Conservation (phyloP, 2,329 filamentous ascomycete genomes). For the Arthrobotrys pseudoclavata region DNA sequence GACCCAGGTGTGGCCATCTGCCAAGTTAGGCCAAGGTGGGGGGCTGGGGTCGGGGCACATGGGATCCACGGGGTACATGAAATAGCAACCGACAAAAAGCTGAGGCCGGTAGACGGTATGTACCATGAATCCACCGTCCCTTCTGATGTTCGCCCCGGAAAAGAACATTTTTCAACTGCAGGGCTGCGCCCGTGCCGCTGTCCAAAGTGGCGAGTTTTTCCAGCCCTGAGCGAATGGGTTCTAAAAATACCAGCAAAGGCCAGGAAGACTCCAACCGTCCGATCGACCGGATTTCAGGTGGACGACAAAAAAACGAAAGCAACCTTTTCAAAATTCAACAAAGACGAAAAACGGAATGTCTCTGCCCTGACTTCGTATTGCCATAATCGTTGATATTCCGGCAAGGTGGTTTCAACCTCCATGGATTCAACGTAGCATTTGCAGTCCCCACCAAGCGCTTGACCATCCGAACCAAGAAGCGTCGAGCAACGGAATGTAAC, state of each 20-base stretch:
- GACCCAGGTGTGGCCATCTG: not conserved
- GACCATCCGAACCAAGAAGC: conserved; percentile 27
- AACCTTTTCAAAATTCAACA: not conserved
- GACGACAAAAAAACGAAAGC: not conserved
- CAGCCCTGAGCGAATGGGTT: conserved; percentile 21
- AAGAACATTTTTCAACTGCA: conserved; percentile 9
- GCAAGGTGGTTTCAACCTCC: conserved; percentile 18
- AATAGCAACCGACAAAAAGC: conserved; percentile 6
- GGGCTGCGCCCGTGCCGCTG: conserved; percentile 10
- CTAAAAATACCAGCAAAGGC: conserved; percentile 45
- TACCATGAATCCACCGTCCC: not conserved
- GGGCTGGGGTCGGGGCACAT: not conserved
- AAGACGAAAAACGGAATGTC: not conserved
- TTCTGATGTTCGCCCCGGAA: conserved; percentile 4
- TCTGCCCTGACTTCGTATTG: not conserved
- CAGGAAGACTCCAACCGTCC: conserved; percentile 12
- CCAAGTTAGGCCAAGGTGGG: not conserved
- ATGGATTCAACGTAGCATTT: conserved; percentile 9
- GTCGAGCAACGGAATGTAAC: conserved; percentile 47
- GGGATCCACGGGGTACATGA: not conserved
- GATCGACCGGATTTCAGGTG: conserved; percentile 27
- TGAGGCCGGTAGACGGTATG: conserved; percentile 13
- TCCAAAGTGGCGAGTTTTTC: conserved; percentile 34
- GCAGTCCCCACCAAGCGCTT: conserved; percentile 10
- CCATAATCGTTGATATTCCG: conserved; percentile 14